Evolutionary conservation across 2,329 filamentous ascomycete genomes (phyloP).

Genomic region (Fusarium poae): DNA sequence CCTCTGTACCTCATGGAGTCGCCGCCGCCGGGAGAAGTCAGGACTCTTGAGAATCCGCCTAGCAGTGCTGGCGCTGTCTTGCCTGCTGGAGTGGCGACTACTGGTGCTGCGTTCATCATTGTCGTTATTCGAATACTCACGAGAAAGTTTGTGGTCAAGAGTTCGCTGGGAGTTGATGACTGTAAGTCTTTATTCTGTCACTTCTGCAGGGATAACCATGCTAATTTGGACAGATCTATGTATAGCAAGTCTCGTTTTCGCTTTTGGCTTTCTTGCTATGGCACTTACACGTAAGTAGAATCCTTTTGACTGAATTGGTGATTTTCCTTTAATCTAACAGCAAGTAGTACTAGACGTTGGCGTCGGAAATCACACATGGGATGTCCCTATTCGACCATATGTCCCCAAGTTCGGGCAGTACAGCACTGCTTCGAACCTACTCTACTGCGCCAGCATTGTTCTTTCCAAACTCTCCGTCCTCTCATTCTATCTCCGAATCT

Average conservation of each 20-base stretch:
- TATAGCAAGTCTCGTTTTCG: constrained; percentile 43
- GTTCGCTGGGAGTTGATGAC: constrained; percentile 48
- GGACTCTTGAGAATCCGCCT: constrained; percentile 40
- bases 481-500: constrained; percentile 61
- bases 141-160: constrained; percentile 48
- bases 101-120: constrained; percentile 40
- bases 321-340: background rate
- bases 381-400: constrained; percentile 39
- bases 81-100: constrained; percentile 43
- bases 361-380: constrained; percentile 51
- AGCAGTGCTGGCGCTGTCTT: constrained; percentile 43
- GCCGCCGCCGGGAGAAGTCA: constrained; percentile 45
- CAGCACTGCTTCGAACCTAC: constrained; percentile 55
- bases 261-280: constrained; percentile 44
- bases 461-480: constrained; percentile 61
- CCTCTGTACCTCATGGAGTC: constrained; percentile 67
- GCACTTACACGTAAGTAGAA: constrained; percentile 43
- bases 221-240: constrained; percentile 44
- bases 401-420: constrained; percentile 48
- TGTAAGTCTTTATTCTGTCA: constrained; percentile 38
- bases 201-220: background rate
- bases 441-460: constrained; percentile 58
- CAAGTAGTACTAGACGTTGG: constrained; percentile 44
- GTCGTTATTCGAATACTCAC: constrained; percentile 49
- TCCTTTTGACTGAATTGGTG: rapidly evolving